Evolutionary conservation across 352 stramenopile species (phyloP), one percentile per base, ranked within the genome.

Genomic region (Aphanomyces stellatus): DNA sequence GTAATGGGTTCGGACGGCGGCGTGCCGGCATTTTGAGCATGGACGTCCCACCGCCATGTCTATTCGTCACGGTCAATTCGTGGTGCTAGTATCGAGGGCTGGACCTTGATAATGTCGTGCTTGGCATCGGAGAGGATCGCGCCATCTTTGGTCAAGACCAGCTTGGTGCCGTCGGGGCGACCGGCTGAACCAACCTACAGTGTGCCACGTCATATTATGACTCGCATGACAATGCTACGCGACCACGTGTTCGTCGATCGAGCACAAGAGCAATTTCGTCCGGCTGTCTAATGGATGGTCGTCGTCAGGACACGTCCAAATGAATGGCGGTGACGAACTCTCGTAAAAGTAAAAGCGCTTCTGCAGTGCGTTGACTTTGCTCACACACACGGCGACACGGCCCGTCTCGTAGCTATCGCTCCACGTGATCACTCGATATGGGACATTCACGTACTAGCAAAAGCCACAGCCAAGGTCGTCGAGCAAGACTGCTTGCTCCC

Each of bases 211-310:
- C n/a, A n/a, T n/a, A n/a, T n/a, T n/a, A n/a, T n/a, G n/a, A n/a
- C n/a, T n/a, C n/a, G n/a, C n/a, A n/a, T n/a, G n/a, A n/a, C n/a
- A n/a, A n/a, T n/a, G n/a, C n/a, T n/a, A n/a, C n/a, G n/a, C n/a
- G 57, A 89, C 82, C 30, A 81, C 82, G 51, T 91, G 80, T 48
- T 91, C 78, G 56, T 89, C 79, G n/a, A 91, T 41, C 15, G 76
- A 87, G 30, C 71, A 76, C 8, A 91, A 67, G 27, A 89, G 71
- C 27, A 75, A 79, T 28, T 79, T 82, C 41, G 73, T 79, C 15
- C 68, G 62, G 51, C 87, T 87, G 65, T 89, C 78, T 69, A 68
- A 3, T 42, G n/a, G 4, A 10, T 24, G 17, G n/a, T 42, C 5
- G n/a, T 42, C 17, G 37, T 43, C 15, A 17, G 22, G 33, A 19